A percentile compares a stretch with the other conserved stretches of the same genome.
phyloP scores from a whole-genome alignment of 306 rosid species.

The Lathyrus oleraceus region DNA sequence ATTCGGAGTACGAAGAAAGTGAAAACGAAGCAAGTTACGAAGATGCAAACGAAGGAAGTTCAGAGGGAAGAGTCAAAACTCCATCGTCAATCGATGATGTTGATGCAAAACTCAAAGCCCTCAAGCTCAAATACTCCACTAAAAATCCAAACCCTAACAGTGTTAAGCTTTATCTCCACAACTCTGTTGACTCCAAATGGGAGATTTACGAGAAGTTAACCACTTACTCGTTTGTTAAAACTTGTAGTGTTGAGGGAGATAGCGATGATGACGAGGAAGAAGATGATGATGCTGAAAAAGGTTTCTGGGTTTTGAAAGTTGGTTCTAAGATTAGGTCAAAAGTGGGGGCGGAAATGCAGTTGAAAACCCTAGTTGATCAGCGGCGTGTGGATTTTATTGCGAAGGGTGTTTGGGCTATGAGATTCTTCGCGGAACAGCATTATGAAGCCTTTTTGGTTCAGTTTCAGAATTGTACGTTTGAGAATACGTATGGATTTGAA shows the following conservation, averaged over 20 bases:
- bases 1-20: constrained; percentile 40
- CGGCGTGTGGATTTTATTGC: constrained; percentile 86
- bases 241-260: constrained; percentile 39
- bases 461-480: constrained; percentile 71
- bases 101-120: constrained; percentile 81
- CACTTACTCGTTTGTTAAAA: constrained; percentile 55
- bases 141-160: constrained; percentile 45
- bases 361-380: constrained; percentile 67
- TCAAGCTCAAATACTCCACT: constrained; percentile 73
- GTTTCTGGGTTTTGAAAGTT: constrained; percentile 73
- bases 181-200: constrained; percentile 89
- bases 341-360: constrained; percentile 59
- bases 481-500: constrained; percentile 69
- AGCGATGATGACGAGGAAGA: constrained; percentile 23
- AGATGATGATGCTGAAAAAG: constrained; percentile 39
- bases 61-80: constrained; percentile 52
- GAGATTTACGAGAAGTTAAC: constrained; percentile 71
- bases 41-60: constrained; percentile 59
- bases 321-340: constrained; percentile 61
- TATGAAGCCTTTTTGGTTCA: constrained; percentile 53
- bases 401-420: constrained; percentile 93
- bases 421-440: constrained; percentile 62
- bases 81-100: constrained; percentile 76
- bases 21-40: constrained; percentile 45
- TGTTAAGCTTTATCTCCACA: constrained; percentile 79